Evolutionary conservation across 306 rosid genomes (phyloP).

Genomic region (Fragaria ananassa): DNA sequence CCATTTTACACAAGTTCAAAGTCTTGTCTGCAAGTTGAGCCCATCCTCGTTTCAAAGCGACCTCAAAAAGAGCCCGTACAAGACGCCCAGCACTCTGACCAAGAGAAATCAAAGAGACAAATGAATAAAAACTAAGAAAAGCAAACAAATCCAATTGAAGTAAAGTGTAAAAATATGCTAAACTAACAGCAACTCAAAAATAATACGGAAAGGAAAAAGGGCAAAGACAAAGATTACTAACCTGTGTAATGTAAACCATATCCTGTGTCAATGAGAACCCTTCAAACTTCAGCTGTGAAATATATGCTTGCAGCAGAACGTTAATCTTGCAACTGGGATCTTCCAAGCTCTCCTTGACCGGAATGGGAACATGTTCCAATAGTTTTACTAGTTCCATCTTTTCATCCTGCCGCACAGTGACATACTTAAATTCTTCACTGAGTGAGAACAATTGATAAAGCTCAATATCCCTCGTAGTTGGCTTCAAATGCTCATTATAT

Average conservation of each 20-base stretch:
- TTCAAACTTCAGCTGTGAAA: constrained; percentile 89
- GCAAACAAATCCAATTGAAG: neutral
- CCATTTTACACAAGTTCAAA: constrained; percentile 91
- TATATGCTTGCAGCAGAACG: constrained; percentile 88
- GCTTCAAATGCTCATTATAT: constrained; percentile 92
- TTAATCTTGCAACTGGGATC: constrained; percentile 98
- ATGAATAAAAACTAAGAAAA: neutral
- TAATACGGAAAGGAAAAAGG: neutral
- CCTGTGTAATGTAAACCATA: constrained; percentile 98
- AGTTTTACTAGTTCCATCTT: constrained; percentile 90
- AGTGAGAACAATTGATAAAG: constrained; percentile 86
- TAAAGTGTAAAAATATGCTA: neutral
- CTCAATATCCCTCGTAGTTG: constrained; percentile 92
- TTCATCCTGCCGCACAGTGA: constrained; percentile 88
- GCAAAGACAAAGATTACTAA: constrained; percentile 16
- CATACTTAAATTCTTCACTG: constrained; percentile 96
- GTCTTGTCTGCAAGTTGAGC: constrained; percentile 92
- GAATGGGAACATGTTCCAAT: constrained; percentile 89
- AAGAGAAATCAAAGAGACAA: constrained; percentile 14
- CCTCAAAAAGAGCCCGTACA: constrained; percentile 95
- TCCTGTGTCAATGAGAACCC: constrained; percentile 91
- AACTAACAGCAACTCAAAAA: neutral
- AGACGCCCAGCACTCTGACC: constrained; percentile 91
- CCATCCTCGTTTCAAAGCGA: constrained; percentile 90
- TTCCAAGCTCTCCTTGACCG: constrained; percentile 92